phyloP scores from a whole-genome alignment of 805 yeast genomes.

The Schwanniomyces sp. region DNA sequence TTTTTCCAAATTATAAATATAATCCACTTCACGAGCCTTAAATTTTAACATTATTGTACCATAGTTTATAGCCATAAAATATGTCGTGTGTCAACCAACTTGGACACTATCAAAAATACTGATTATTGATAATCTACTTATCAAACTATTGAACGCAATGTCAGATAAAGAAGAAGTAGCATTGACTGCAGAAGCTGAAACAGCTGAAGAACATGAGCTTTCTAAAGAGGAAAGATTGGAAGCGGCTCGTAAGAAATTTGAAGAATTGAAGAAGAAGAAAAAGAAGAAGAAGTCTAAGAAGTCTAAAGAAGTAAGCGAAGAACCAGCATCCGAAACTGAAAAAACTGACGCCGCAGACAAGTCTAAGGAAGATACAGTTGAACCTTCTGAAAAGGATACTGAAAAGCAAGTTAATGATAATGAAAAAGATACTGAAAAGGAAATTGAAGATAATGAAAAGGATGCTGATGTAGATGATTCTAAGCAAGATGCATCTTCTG shows the following conservation, averaged over 20 bases:
- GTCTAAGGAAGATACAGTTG: slow-evolving; percentile 8
- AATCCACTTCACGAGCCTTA: too few relatives aligned
- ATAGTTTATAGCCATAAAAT: too few relatives aligned
- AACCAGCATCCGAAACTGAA: slow-evolving; percentile 7
- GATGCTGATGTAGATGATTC: slow-evolving; percentile 2
- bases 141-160: neutral
- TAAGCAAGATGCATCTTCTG: neutral
- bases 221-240: slow-evolving; percentile 63
- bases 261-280: slow-evolving; percentile 60
- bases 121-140: neutral
- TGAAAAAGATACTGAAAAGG: slow-evolving; percentile 3
- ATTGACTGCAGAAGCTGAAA: neutral
- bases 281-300: slow-evolving; percentile 55
- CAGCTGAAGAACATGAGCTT: slow-evolving; percentile 22
- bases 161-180: neutral
- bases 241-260: slow-evolving; percentile 72
- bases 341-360: slow-evolving; percentile 9
- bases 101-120: too few relatives aligned
- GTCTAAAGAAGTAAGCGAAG: slow-evolving; percentile 27
- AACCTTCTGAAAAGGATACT: slow-evolving; percentile 3
- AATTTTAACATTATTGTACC: too few relatives aligned
- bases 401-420: slow-evolving; percentile 8
- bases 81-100: too few relatives aligned
- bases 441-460: neutral
- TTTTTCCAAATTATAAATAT: too few relatives aligned